phyloP scores from a whole-genome alignment of 164 flowering plant genomes.

The Chimonanthus praecox region DNA sequence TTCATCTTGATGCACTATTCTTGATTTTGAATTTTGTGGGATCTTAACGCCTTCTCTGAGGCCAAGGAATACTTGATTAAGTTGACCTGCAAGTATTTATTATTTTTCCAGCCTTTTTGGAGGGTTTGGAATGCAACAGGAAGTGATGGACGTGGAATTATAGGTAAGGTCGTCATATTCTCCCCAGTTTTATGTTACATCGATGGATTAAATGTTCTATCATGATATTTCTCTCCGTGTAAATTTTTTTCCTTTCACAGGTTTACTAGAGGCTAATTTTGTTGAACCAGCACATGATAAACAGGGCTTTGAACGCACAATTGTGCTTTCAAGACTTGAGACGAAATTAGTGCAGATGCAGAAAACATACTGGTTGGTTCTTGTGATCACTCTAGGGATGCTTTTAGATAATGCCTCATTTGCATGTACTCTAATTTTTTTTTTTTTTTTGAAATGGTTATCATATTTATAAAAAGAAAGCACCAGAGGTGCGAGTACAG shows the following conservation, averaged over 20 bases:
- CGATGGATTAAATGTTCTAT: background rate
- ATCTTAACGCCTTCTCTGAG: too few species aligned
- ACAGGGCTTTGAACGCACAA: constrained; percentile 97
- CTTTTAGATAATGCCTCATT: background rate
- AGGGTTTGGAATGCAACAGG: constrained; percentile 96
- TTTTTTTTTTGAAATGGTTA: too few species aligned
- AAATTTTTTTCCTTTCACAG: constrained; percentile 23
- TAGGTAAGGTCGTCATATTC: constrained; percentile 40
- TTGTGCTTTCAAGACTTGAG: constrained; percentile 82
- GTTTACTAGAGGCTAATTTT: constrained; percentile 96
- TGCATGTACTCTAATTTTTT: too few species aligned
- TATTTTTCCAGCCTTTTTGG: constrained; percentile 82
- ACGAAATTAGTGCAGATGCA: constrained; percentile 59
- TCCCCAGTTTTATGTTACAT: background rate
- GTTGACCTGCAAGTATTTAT: background rate
- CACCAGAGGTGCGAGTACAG: too few species aligned
- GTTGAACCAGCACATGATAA: constrained; percentile 99
- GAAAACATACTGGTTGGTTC: constrained; percentile 70
- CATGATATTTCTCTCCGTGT: background rate
- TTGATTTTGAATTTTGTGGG: too few species aligned
- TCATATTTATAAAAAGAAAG: too few species aligned
- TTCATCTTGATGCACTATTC: too few species aligned
- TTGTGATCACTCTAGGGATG: background rate
- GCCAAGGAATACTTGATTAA: background rate
- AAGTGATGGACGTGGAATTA: constrained; percentile 96